Percentiles rank a stretch among this genome's conserved stretches.
Conservation (phyloP, 306 rosid genomes). For the Cicer arietinum region DNA sequence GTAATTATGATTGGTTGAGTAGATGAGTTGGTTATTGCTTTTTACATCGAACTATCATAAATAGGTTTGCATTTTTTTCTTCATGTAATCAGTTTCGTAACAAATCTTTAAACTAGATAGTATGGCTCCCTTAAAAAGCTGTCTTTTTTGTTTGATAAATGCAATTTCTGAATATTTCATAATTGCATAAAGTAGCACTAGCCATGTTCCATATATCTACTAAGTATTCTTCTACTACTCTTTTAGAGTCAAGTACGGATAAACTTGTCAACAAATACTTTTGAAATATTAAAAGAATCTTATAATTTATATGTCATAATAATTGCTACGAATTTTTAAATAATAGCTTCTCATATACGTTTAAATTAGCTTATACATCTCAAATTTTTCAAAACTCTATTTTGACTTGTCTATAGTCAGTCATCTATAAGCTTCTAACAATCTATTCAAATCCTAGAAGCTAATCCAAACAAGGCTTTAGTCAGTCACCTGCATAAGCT, state of each 20-base stretch:
- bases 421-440: not conserved
- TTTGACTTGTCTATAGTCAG: not conserved
- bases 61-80: not conserved
- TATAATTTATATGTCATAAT: not conserved
- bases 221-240: not conserved
- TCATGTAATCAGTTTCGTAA: not conserved
- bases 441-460: not conserved
- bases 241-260: not conserved
- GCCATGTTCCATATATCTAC: not conserved
- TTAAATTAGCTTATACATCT: not conserved
- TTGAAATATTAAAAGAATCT: not conserved
- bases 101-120: not conserved
- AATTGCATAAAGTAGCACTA: not conserved
- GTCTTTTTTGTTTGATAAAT: not conserved
- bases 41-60: not conserved
- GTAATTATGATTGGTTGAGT: not conserved
- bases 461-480: not conserved
- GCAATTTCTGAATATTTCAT: not conserved
- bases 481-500: constrained; percentile 74
- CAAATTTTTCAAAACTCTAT: not conserved
- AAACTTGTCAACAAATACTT: not conserved
- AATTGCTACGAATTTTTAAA: not conserved
- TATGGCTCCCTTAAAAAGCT: not conserved
- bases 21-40: not conserved
- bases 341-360: not conserved